phyloP scores from a whole-genome alignment of 2,329 filamentous ascomycete genomes.

The Geoglossum cookeanum region DNA sequence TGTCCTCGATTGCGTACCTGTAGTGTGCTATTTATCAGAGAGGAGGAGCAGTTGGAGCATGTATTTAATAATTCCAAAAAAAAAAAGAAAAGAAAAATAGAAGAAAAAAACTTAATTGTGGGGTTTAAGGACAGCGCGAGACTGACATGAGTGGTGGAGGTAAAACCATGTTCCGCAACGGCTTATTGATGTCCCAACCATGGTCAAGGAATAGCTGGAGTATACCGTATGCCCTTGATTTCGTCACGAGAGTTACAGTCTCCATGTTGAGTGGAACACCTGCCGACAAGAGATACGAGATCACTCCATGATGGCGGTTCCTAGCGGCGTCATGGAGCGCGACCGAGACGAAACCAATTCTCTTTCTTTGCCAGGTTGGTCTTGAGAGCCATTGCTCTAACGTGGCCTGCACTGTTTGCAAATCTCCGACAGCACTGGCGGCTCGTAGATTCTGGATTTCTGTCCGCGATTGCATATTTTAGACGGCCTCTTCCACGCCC shows the following conservation, averaged over 20 bases:
- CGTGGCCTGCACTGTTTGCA: too few relatives aligned
- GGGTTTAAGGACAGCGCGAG: background rate
- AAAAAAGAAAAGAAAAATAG: too few relatives aligned
- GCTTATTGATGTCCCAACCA: background rate
- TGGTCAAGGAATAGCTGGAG: background rate
- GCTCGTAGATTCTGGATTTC: too few relatives aligned
- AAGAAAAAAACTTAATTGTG: too few relatives aligned
- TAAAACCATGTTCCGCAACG: background rate
- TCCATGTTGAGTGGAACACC: background rate
- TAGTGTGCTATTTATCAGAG: background rate
- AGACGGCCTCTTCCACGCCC: too few relatives aligned
- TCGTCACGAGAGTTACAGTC: background rate
- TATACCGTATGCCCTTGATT: background rate
- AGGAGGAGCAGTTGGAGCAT: background rate
- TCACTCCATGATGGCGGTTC: background rate
- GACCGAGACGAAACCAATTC: background rate
- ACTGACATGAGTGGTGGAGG: background rate
- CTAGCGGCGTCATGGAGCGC: background rate
- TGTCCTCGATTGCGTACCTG: background rate
- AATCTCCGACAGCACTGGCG: too few relatives aligned
- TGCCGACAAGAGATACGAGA: background rate
- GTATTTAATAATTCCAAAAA: too few relatives aligned
- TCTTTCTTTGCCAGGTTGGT: background rate
- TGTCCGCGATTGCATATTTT: too few relatives aligned
- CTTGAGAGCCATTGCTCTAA: too few relatives aligned